Percentiles rank a stretch among this genome's conserved stretches.
These are phyloP conservation scores for Auriculariales sp. DNA, from an alignment of 768 basidiomycete genomes.

Conservation along the genomic window DNA sequence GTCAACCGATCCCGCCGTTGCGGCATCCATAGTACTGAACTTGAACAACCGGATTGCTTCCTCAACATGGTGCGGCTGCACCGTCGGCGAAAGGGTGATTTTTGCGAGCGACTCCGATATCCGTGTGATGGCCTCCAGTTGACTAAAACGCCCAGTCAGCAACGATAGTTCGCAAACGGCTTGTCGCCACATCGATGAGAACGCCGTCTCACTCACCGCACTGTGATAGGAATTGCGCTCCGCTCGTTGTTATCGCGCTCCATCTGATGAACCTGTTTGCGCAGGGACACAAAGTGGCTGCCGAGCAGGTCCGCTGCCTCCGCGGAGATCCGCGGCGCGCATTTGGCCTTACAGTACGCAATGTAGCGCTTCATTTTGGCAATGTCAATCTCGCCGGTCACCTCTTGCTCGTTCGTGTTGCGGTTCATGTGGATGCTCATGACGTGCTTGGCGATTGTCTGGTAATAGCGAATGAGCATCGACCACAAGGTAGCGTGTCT, in stretches of 20 bases:
- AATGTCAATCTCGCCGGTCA: conserved; percentile 78
- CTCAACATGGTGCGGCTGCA: conserved; percentile 88
- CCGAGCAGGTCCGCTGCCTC: conserved; percentile 95
- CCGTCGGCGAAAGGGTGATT: conserved; percentile 73
- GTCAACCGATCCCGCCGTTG: conserved; percentile 85
- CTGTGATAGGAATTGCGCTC: conserved; percentile 94
- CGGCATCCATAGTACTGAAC: conserved; percentile 98
- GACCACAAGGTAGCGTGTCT: not conserved
- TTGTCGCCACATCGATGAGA: not conserved
- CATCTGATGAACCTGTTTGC: conserved; percentile 89
- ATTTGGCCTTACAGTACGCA: conserved; percentile 93
- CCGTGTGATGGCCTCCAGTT: conserved; percentile 97
- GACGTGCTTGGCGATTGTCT: conserved; percentile 94
- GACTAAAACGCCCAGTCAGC: conserved; percentile 30
- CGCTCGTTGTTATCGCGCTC: conserved; percentile 95
- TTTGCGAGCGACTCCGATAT: conserved; percentile 97
- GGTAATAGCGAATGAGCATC: conserved; percentile 3
- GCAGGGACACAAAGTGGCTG: conserved; percentile 83
- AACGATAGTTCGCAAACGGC: not conserved
- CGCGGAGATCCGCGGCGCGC: conserved; percentile 82
- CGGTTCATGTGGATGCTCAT: conserved; percentile 99
- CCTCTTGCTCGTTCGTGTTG: conserved; percentile 46
- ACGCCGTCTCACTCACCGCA: conserved; percentile 49
- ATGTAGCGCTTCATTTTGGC: conserved; percentile 99
- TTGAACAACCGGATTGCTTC: conserved; percentile 98